Percentiles rank a stretch among this genome's conserved stretches.
Conservation (phyloP, 306 rosid genomes). For the Prunus mume region DNA sequence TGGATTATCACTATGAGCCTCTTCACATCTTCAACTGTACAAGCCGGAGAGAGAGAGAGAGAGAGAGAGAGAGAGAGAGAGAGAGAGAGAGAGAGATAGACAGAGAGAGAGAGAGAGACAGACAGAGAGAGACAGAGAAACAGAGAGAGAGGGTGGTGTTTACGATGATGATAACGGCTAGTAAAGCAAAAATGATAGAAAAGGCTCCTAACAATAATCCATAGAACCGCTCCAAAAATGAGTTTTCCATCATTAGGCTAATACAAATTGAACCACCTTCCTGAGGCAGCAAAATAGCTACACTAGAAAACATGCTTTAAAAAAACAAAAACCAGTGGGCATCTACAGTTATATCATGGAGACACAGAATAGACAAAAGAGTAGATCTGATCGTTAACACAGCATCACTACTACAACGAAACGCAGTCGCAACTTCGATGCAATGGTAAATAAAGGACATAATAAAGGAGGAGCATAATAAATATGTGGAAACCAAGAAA, state of each 20-base stretch:
- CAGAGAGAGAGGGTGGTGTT: too few relatives aligned
- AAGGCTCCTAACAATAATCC: constrained; percentile 8
- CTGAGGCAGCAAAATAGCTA: not conserved
- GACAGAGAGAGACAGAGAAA: too few relatives aligned
- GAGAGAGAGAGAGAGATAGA: not conserved
- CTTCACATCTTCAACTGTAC: constrained; percentile 6
- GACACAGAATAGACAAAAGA: not conserved
- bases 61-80: not conserved
- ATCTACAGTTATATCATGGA: not conserved
- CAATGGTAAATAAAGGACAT: too few relatives aligned
- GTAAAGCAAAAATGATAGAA: not conserved
- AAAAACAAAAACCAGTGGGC: not conserved
- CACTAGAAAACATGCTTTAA: not conserved
- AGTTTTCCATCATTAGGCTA: constrained; percentile 21
- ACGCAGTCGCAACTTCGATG: too few relatives aligned
- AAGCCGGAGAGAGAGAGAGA: not conserved
- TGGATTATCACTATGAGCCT: constrained; percentile 8
- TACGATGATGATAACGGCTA: not conserved
- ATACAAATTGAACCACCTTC: not conserved
- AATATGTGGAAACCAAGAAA: too few relatives aligned
- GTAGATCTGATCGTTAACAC: not conserved
- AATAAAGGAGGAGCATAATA: too few relatives aligned
- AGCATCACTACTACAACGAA: not conserved
- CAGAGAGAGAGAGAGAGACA: too few relatives aligned
- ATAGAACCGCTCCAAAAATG: constrained; percentile 9